A percentile compares a stretch with the other conserved stretches of the same genome.
These are phyloP conservation scores for Coemansia brasiliensis DNA, from an alignment of 192 early-diverging fungal species.

Conservation along the genomic window DNA sequence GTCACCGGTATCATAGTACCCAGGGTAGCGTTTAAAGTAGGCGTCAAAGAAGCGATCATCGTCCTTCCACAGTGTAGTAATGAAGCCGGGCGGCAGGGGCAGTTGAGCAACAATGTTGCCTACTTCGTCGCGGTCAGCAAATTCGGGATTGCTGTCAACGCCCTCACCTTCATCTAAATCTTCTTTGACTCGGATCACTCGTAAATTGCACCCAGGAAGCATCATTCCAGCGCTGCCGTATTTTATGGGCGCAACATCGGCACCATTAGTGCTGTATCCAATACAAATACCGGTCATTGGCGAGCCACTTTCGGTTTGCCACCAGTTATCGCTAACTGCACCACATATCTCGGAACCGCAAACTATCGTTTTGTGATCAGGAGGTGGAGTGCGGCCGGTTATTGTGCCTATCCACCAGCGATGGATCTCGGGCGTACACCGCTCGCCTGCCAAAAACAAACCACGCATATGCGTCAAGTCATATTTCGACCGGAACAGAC, in stretches of 20 bases:
- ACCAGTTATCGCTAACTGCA: conserved; percentile 82
- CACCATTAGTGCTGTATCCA: conserved; percentile 49
- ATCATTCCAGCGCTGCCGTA: conserved; percentile 78
- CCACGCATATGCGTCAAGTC: conserved; percentile 64
- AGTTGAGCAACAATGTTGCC: conserved; percentile 79
- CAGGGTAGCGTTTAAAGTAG: conserved; percentile 77
- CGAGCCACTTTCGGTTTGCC: conserved; percentile 86
- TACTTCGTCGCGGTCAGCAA: conserved; percentile 60
- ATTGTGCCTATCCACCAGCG: conserved; percentile 55
- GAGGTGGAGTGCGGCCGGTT: conserved; percentile 21
- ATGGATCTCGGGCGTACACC: conserved; percentile 78
- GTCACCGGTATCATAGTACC: conserved; percentile 82
- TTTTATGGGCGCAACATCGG: conserved; percentile 46
- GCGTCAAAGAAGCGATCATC: conserved; percentile 65
- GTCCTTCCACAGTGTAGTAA: conserved; percentile 80
- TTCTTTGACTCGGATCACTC: conserved; percentile 59
- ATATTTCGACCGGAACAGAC: conserved; percentile 56
- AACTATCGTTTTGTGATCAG: conserved; percentile 8
- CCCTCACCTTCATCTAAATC: conserved; percentile 47
- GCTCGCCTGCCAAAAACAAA: conserved; percentile 80
- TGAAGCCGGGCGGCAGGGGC: conserved; percentile 78
- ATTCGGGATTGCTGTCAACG: conserved; percentile 33
- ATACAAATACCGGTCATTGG: conserved; percentile 76
- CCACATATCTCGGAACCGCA: conserved; percentile 35
- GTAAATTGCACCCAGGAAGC: conserved; percentile 74